Percentiles rank a stretch among this genome's conserved stretches.
phyloP scores from a whole-genome alignment of 176 grass and related monocot species.

The Elymus sibiricus region DNA sequence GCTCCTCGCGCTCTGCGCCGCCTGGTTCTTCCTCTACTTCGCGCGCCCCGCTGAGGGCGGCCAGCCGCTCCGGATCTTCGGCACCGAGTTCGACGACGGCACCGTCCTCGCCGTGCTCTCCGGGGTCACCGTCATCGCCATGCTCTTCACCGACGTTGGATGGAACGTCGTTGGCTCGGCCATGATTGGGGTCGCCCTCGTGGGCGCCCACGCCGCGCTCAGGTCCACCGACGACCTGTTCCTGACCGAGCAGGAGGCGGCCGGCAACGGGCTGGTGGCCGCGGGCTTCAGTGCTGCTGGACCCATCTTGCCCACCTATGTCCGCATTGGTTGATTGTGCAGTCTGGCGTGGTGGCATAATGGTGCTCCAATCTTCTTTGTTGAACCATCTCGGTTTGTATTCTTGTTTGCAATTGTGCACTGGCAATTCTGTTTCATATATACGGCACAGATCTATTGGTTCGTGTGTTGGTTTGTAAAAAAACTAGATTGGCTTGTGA shows the following conservation, averaged over 20 bases:
- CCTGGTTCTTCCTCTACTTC: slow-evolving; percentile 97
- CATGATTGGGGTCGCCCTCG: slow-evolving; percentile 46
- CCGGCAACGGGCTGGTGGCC: slow-evolving; percentile 55
- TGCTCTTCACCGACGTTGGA: slow-evolving; percentile 76
- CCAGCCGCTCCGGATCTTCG: slow-evolving; percentile 59
- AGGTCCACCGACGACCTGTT: slow-evolving; percentile 84
- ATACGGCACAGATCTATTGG: neutral
- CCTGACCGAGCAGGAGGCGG: slow-evolving; percentile 75
- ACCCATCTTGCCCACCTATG: slow-evolving; percentile 47
- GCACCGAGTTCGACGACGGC: slow-evolving; percentile 74
- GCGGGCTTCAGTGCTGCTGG: slow-evolving; percentile 25
- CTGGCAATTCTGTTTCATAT: neutral
- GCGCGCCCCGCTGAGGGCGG: slow-evolving; percentile 29
- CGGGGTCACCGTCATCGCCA: slow-evolving; percentile 62
- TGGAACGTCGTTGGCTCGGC: slow-evolving; percentile 71
- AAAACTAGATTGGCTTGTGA: slow-evolving; percentile 5
- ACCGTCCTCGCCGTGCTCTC: slow-evolving; percentile 73
- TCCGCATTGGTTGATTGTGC: slow-evolving; percentile 42
- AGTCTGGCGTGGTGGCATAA: neutral
- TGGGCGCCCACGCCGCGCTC: slow-evolving; percentile 55
- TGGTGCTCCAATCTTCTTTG: neutral
- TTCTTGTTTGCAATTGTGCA: neutral
- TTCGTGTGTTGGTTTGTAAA: neutral
- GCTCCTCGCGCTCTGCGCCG: slow-evolving; percentile 52
- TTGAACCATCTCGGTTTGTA: neutral